Percentiles rank a stretch among this genome's conserved stretches.
phyloP scores from a whole-genome alignment of 1,139 yeast genomes.

The Tardiomyces digboiensis region DNA sequence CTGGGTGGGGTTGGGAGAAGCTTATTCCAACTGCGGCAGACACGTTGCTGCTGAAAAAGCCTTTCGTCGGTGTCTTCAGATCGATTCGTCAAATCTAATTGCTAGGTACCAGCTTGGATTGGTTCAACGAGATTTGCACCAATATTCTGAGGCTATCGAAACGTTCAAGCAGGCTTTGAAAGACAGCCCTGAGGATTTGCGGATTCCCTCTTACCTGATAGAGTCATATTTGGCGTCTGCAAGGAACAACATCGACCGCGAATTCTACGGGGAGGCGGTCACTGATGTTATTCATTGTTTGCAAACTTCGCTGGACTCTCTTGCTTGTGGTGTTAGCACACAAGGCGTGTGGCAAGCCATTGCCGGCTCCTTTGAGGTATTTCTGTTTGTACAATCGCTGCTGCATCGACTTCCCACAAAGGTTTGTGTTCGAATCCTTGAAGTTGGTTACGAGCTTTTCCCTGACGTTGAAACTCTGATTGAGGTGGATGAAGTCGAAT shows the following conservation, averaged over 20 bases:
- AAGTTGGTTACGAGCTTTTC: background rate
- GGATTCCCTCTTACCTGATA: slow-evolving; percentile 35
- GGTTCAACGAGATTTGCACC: slow-evolving; percentile 44
- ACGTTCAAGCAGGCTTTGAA: slow-evolving; percentile 36
- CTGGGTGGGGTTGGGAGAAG: slow-evolving; percentile 94
- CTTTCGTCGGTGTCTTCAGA: slow-evolving; percentile 50
- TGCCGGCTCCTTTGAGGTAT: slow-evolving; percentile 41
- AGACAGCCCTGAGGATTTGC: slow-evolving; percentile 43
- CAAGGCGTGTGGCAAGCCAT: slow-evolving; percentile 47
- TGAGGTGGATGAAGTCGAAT: slow-evolving; percentile 1
- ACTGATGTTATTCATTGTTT: slow-evolving; percentile 31
- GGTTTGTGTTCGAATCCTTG: background rate
- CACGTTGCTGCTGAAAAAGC: slow-evolving; percentile 82
- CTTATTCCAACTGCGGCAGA: slow-evolving; percentile 78
- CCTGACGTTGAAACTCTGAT: slow-evolving; percentile 13
- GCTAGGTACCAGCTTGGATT: slow-evolving; percentile 60
- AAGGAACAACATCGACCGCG: slow-evolving; percentile 41
- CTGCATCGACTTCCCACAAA: slow-evolving; percentile 30
- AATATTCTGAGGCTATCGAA: slow-evolving; percentile 37
- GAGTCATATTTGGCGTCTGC: slow-evolving; percentile 52
- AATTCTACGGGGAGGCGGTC: slow-evolving; percentile 59
- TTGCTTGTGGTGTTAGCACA: slow-evolving; percentile 21
- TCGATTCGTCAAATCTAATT: slow-evolving; percentile 48
- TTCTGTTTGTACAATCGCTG: slow-evolving; percentile 33
- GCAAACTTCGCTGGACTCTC: slow-evolving; percentile 27